A percentile compares a stretch with the other conserved stretches of the same genome.
These are phyloP conservation scores for Candida easanensis DNA, from an alignment of 805 yeast genomes.

Conservation along the genomic window DNA sequence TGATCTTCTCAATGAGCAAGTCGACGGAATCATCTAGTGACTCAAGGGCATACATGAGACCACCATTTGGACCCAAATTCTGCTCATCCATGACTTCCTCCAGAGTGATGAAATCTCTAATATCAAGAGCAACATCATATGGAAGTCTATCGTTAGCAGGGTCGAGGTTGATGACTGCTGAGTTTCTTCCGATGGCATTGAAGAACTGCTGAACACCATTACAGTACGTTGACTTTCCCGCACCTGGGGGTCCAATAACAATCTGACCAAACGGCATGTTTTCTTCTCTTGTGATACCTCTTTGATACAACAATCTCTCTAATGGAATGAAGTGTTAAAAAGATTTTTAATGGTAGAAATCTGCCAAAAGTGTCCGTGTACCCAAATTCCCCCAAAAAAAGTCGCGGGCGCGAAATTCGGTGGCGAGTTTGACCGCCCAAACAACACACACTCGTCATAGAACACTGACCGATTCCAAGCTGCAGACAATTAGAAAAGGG, in stretches of 20 bases:
- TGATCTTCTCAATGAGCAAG: slow-evolving; percentile 53
- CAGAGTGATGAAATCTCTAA: slow-evolving; percentile 69
- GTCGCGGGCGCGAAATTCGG: background rate
- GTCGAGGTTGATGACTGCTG: slow-evolving; percentile 82
- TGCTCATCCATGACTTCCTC: slow-evolving; percentile 78
- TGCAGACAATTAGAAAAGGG: no score
- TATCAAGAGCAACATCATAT: slow-evolving; percentile 74
- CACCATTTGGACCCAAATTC: slow-evolving; percentile 83
- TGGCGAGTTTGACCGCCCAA: background rate
- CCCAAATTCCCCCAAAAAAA: background rate
- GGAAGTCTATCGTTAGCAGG: slow-evolving; percentile 80
- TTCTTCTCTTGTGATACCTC: background rate
- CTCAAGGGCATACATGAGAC: slow-evolving; percentile 85
- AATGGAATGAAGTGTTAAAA: background rate
- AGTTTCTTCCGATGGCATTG: slow-evolving; percentile 89
- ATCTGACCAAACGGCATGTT: slow-evolving; percentile 68
- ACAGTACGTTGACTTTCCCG: slow-evolving; percentile 95
- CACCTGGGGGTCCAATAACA: slow-evolving; percentile 97
- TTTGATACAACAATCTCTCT: background rate
- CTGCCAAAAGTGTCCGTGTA: background rate
- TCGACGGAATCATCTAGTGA: slow-evolving; percentile 54
- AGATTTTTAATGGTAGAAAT: background rate
- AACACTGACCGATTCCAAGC: no score
- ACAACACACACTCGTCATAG: no score
- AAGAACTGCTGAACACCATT: slow-evolving; percentile 89